phyloP scores from a whole-genome alignment of 2,329 filamentous ascomycete species.

The Trichophyton verrucosum region DNA sequence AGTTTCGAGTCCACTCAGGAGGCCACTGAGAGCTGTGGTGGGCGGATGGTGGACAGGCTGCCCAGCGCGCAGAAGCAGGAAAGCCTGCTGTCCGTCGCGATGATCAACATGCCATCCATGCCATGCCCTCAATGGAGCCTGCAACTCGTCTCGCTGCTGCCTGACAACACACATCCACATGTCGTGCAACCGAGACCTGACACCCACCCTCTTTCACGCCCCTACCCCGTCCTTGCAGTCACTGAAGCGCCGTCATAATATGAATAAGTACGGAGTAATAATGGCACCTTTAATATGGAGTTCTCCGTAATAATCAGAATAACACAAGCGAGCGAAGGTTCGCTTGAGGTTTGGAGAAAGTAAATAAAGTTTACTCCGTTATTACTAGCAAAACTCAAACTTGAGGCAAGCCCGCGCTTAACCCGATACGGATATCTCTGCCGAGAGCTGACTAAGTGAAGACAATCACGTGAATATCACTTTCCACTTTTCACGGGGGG shows the following conservation, averaged over 20 bases:
- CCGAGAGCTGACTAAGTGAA: not conserved
- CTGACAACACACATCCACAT: not conserved
- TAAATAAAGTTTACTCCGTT: too few relatives aligned
- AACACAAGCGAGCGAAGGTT: not conserved
- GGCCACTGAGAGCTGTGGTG: not conserved
- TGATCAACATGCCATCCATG: too few relatives aligned
- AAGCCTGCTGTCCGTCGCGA: too few relatives aligned
- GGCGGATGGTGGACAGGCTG: not conserved
- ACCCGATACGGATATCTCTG: not conserved
- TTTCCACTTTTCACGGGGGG: too few relatives aligned
- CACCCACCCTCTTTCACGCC: not conserved
- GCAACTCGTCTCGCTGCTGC: not conserved
- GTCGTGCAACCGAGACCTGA: not conserved
- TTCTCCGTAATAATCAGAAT: not conserved
- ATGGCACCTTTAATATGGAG: too few relatives aligned
- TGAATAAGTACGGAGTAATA: too few relatives aligned
- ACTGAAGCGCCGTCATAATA: not conserved
- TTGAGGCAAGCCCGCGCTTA: not conserved
- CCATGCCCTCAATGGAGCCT: not conserved
- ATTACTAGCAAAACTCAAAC: not conserved
- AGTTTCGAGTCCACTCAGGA: not conserved
- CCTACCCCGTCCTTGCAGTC: not conserved
- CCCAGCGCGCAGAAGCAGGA: too few relatives aligned
- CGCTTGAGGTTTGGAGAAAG: not conserved
- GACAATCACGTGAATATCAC: not conserved